These are phyloP conservation scores for Rhododendron molle DNA, from an alignment of 148 eudicot species.

Conservation along the genomic window DNA sequence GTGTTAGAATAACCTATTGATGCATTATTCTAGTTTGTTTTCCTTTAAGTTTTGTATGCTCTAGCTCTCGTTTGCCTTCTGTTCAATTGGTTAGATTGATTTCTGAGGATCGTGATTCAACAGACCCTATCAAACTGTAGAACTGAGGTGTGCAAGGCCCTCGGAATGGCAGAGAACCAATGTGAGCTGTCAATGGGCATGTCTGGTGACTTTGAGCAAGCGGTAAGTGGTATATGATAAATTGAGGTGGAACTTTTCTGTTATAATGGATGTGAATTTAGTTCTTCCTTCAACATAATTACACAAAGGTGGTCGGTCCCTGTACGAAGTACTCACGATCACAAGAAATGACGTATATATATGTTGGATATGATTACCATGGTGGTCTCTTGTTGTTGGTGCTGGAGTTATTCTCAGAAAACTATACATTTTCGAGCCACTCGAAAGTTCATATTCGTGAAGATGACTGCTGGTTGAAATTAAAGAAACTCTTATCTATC, in stretches of 20 bases:
- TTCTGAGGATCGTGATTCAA: conserved; percentile 19
- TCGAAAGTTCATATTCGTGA: background rate
- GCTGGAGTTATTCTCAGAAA: background rate
- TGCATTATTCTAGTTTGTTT: background rate
- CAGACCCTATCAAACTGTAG: conserved; percentile 68
- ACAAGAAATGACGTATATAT: background rate
- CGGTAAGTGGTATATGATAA: conserved; percentile 40
- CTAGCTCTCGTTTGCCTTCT: background rate
- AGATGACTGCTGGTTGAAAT: background rate
- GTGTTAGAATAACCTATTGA: background rate
- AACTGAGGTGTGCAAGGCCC: conserved; percentile 69
- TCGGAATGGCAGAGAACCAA: conserved; percentile 60
- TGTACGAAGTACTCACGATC: background rate
- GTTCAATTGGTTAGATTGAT: background rate
- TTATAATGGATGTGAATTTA: conserved; percentile 1
- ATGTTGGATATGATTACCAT: background rate
- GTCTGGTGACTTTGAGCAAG: conserved; percentile 95
- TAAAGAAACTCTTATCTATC: background rate
- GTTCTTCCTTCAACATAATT: background rate
- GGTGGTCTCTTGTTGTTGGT: background rate
- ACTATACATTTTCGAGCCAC: background rate
- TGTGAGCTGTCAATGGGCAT: conserved; percentile 98
- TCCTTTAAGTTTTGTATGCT: background rate
- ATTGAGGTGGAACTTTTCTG: background rate
- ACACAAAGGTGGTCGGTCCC: background rate